Evolutionary conservation across 208 protist species (phyloP), one percentile per base, ranked within the genome.

Genomic region (Crithidia sp.): DNA sequence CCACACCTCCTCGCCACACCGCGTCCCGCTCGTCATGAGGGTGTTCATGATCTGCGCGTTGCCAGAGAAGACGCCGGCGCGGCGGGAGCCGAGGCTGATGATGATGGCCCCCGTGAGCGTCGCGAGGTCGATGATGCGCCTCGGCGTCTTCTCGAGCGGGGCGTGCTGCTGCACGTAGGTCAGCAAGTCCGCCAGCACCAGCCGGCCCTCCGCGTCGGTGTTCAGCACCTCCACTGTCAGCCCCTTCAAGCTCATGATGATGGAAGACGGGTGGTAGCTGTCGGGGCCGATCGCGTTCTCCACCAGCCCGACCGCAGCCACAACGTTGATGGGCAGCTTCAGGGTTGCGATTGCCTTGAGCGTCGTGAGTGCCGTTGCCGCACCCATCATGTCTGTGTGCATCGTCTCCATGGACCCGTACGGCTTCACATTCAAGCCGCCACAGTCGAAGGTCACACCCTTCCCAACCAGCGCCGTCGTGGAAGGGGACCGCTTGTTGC

Each of bases 341-440:
- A 95, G 84, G 53, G 60, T 69, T 1, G 87, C 89, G 52, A 86
- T 82, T 13, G 92, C 90, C 66, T 92, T 87, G 36, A 97, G 67
- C 7, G 90, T 82, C 9, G 83, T 70, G n/a, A 97, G 80, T 28
- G 90, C 88, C 14, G 86, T 91, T 37, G 90, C 95, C 0, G 95
- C 88, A 13, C 95, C 95, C 83, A 94, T 95, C 94, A 97, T 97
- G 69, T 98, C 95, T 44, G 83, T 86, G 79, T 97, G 93, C 95
- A 98, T 98, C 55, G 88, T 91, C 77, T 94, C 88, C 95, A 98
- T 98, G 19, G 87, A 88, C 0, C 82, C 89, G 73, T 77, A 90
- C 37, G 95, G 94, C 74, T 98, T 98, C 36, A 98, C 44, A 69
- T 91, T 94, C 41, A 97, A 85, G 47, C 95, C 95, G 40, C 95